Conservation (phyloP, 2,329 filamentous ascomycete species). For the Trichoderma endophyticum region DNA sequence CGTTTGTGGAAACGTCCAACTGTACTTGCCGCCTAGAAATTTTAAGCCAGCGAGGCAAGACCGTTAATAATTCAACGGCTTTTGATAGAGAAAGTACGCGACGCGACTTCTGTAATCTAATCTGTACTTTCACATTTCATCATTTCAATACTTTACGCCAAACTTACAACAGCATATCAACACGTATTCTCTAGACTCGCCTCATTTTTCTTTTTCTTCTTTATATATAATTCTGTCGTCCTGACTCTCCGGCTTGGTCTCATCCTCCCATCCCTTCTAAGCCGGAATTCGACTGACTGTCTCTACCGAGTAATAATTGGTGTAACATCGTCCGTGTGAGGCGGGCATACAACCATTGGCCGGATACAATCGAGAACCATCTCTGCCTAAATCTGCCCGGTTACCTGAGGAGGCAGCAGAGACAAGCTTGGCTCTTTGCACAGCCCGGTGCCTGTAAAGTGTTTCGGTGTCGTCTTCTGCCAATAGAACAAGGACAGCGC, state of each 20-base stretch:
- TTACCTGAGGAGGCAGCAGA: not conserved
- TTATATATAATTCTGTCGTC: not conserved
- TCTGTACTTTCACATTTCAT: not conserved
- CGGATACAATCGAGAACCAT: not conserved
- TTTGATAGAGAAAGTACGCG: not conserved
- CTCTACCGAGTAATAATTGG: not conserved
- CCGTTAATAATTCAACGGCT: not conserved
- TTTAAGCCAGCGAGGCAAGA: not conserved
- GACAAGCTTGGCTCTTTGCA: not conserved
- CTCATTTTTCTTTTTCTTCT: not conserved
- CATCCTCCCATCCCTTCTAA: not conserved
- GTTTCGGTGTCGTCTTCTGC: not conserved
- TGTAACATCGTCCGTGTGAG: not conserved
- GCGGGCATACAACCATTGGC: not conserved
- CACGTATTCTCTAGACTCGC: not conserved
- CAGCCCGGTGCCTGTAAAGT: not conserved
- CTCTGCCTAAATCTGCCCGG: not conserved
- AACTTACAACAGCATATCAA: not conserved
- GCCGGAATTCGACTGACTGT: not conserved
- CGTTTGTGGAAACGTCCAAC: not conserved
- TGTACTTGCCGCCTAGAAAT: not conserved
- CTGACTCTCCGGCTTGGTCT: not conserved
- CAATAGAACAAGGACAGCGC: conserved; percentile 11
- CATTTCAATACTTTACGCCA: not conserved
- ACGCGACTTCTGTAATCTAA: not conserved